Conservation (phyloP, 2,329 filamentous ascomycete genomes). For the Cladosporium sp. region DNA sequence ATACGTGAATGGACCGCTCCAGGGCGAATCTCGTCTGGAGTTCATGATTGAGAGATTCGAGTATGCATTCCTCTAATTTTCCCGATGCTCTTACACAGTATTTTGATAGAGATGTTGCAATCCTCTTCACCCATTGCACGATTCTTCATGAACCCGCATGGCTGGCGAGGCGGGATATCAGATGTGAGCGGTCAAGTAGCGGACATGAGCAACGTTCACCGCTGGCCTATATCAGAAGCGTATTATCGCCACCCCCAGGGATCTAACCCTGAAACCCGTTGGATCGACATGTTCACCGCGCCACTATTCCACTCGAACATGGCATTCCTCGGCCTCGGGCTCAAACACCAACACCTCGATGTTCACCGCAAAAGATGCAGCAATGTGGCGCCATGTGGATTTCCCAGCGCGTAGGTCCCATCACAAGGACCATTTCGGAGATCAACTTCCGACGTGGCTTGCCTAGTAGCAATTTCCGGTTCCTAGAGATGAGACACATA, state of each 20-base stretch:
- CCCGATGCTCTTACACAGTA: neutral
- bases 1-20: neutral
- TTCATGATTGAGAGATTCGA: neutral
- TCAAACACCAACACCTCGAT: neutral
- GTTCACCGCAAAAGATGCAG: neutral
- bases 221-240: neutral
- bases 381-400: too few relatives aligned
- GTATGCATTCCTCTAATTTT: neutral
- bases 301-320: neutral
- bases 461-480: neutral
- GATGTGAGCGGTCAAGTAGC: neutral
- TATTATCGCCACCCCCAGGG: neutral
- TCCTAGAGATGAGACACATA: neutral
- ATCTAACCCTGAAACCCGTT: neutral
- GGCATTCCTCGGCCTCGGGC: neutral
- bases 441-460: neutral
- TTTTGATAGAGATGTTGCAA: neutral
- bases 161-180: neutral
- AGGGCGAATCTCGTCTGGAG: too few relatives aligned
- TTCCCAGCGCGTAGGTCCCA: neutral
- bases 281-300: conserved; percentile 3
- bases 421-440: neutral
- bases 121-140: neutral
- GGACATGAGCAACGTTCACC: neutral
- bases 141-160: neutral